Evolutionary conservation across 1,139 yeast genomes (phyloP).

Genomic region (Nadsonia commutata): DNA sequence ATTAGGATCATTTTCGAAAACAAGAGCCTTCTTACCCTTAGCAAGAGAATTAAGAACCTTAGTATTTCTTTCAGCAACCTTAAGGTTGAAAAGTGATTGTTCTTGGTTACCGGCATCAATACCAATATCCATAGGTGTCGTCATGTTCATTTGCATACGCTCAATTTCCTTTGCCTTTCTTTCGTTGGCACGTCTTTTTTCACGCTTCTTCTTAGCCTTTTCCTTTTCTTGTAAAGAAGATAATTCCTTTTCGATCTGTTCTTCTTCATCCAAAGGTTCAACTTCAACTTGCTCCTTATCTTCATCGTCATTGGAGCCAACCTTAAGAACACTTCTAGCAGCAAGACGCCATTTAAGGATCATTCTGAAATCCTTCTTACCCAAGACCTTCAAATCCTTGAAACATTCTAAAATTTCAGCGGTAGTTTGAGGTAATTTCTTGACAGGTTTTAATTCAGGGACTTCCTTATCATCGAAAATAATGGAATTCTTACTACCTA

Average conservation of each 20-base stretch:
- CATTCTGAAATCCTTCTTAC: constrained; percentile 79
- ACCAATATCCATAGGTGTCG: constrained; percentile 86
- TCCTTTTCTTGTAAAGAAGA: constrained; percentile 60
- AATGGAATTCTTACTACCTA: constrained; percentile 42
- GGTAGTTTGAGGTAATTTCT: constrained; percentile 61
- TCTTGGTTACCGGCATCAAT: constrained; percentile 84
- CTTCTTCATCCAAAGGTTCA: constrained; percentile 72
- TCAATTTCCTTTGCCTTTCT: constrained; percentile 72
- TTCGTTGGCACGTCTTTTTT: constrained; percentile 71
- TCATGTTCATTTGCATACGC: constrained; percentile 93
- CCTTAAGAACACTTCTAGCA: constrained; percentile 64
- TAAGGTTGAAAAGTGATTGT: constrained; percentile 69
- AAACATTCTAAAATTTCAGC: constrained; percentile 68
- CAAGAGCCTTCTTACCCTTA: constrained; percentile 71
- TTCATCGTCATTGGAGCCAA: constrained; percentile 38
- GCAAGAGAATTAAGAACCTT: constrained; percentile 56
- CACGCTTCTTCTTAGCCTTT: constrained; percentile 55
- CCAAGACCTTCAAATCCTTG: constrained; percentile 83
- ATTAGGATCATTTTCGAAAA: constrained; percentile 32
- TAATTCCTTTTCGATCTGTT: constrained; percentile 74
- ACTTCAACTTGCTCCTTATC: constrained; percentile 33
- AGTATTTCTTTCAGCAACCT: constrained; percentile 76
- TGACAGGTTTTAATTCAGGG: constrained; percentile 58
- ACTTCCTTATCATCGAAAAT: constrained; percentile 41
- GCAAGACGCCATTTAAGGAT: constrained; percentile 79